These are phyloP conservation scores for Neofusicoccum laricinum DNA, from an alignment of 2,329 filamentous ascomycete species.

Conservation along the genomic window DNA sequence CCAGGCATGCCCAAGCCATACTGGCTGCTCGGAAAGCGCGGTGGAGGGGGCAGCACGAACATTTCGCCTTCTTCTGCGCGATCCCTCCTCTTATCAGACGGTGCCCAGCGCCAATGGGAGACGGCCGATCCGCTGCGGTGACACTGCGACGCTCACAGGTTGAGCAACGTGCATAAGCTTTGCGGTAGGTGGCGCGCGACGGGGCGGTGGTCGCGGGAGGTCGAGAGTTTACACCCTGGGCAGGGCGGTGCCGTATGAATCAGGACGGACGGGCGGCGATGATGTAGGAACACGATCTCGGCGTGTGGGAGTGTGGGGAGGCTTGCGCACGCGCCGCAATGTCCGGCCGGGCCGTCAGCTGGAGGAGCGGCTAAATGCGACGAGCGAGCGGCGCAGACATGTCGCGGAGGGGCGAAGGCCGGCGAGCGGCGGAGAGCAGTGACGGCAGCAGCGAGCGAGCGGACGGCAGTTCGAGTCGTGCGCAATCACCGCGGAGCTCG, in stretches of 20 bases:
- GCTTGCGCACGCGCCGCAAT: conserved; percentile 15
- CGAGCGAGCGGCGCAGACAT: conserved; percentile 5
- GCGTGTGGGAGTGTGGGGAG: conserved; percentile 9
- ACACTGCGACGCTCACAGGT: not conserved
- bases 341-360: conserved; percentile 7
- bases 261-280: conserved; percentile 13
- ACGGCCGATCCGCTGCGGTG: not conserved
- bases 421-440: not conserved
- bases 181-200: not conserved
- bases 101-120: conserved; percentile 15
- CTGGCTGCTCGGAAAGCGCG: conserved; percentile 66
- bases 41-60: conserved; percentile 17
- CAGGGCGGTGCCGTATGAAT: not conserved
- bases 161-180: conserved; percentile 11
- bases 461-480: not conserved
- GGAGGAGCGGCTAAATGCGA: conserved; percentile 15
- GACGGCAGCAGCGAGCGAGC: not conserved
- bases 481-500: conserved; percentile 9
- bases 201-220: not conserved
- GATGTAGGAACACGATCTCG: conserved; percentile 16
- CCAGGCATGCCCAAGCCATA: conserved; percentile 39
- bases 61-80: conserved; percentile 3
- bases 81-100: conserved; percentile 9
- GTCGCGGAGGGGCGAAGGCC: not conserved
- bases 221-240: conserved; percentile 1